Base-by-base conservation (phyloP, 257 asterid species). In the Oldenlandia corymbosa region DNA sequence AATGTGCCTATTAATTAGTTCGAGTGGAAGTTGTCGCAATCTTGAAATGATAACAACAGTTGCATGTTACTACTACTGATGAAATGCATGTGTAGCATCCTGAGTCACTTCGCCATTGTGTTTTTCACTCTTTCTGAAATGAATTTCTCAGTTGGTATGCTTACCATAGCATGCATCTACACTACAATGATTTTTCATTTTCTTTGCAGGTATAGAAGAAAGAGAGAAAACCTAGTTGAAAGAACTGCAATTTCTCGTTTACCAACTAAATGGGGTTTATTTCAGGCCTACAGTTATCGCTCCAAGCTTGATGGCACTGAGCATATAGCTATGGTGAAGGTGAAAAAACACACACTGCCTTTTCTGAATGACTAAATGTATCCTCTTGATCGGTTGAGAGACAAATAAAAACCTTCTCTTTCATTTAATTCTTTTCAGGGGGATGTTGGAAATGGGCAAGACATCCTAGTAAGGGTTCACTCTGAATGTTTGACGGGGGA, bases 401-500 rank as follows among this genome's bases (percentile, higher is more conserved):
- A 67, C 10, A 10, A 10, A 23, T 20, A 23, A 51, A 21, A 21
- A 4, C 34, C 6, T n/a, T 30, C 39, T 30, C 28, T 31, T 30
- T 39, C 56, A 13, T 62, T 46, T 11, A 8, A 8, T 32, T 12
- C 45, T 47, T 11, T 23, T 13, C 61, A 90, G 94, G 95, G 97
- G 49, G 88, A 80, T 3, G 73, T 85, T 51, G 97, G 95, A 66
- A 70, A 87, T 79, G 95, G 95, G 26, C 83, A 87, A 70, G 94
- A 87, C 66, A 78, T 85, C 67, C 83, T 87, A 28, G 97, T 87
- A 49, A 85, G 97, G 76, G 95, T 87, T 27, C 97, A 90, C 68
- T 87, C 95, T 0, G 95, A 90, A 75, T 90, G 97, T 73, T 71
- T 90, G 68, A 90, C 95, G 20, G 97, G 97, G 2, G 95, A 87